Percentiles rank a stretch among this genome's conserved stretches.
Evolutionary conservation across 1,139 yeast species (phyloP).

Genomic region (Pichia sp.): DNA sequence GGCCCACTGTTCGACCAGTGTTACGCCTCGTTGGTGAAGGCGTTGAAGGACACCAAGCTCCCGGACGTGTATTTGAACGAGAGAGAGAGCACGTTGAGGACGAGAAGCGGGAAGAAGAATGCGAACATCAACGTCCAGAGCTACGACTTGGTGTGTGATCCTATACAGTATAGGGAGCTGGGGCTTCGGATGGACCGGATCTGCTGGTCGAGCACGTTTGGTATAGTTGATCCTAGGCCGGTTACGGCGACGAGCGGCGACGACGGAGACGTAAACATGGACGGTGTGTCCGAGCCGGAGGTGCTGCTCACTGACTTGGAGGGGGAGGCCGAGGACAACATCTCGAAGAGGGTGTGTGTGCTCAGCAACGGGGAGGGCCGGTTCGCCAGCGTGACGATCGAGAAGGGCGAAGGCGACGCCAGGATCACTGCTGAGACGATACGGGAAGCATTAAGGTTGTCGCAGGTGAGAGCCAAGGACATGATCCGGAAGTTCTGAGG

Average conservation of each 20-base stretch:
- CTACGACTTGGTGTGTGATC: conserved; percentile 41
- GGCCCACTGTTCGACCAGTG: conserved; percentile 81
- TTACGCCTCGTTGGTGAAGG: conserved; percentile 64
- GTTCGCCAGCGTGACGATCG: conserved; percentile 36
- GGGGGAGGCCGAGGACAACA: conserved; percentile 72
- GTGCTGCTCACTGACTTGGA: conserved; percentile 65
- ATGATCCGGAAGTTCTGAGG: conserved; percentile 21
- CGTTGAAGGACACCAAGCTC: conserved; percentile 54
- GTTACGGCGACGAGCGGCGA: conserved; percentile 17
- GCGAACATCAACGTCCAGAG: conserved; percentile 21
- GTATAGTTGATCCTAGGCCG: conserved; percentile 29
- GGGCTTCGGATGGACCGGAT: conserved; percentile 35
- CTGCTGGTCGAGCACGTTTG: conserved; percentile 60
- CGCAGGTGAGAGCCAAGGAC: conserved; percentile 39
- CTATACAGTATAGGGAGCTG: conserved; percentile 33
- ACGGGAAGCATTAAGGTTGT: conserved; percentile 42
- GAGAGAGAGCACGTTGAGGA: conserved; percentile 43
- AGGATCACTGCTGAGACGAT: conserved; percentile 43
- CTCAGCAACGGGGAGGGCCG: conserved; percentile 31
- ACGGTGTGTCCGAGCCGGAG: conserved; percentile 27
- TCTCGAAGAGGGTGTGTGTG: conserved; percentile 41
- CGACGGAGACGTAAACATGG: conserved; percentile 20
- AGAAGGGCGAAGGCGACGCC: conserved; percentile 33
- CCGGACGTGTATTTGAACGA: conserved; percentile 69
- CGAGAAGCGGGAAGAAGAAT: conserved; percentile 29